These are phyloP conservation scores for Dendrocalamus sinicus DNA, from an alignment of 176 grass and related monocot species.

Conservation along the genomic window DNA sequence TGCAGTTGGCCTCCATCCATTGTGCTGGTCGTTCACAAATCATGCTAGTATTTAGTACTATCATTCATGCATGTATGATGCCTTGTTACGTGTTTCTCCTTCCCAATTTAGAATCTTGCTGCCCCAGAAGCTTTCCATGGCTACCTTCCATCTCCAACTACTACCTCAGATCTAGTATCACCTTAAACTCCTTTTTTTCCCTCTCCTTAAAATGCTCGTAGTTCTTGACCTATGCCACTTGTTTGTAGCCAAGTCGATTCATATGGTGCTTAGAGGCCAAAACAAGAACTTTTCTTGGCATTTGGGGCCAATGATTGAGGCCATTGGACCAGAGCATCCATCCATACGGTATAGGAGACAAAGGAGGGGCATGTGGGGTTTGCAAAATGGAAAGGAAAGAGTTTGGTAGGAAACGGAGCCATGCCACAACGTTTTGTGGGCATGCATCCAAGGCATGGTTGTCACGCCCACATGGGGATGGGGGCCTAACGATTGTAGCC, in stretches of 20 bases:
- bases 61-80: background rate
- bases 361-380: conserved; percentile 48
- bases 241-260: conserved; percentile 25
- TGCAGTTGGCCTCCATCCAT: conserved; percentile 20
- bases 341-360: conserved; percentile 24
- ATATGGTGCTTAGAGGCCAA: conserved; percentile 38
- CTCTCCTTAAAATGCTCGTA: background rate
- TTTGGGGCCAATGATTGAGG: conserved; percentile 51
- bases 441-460: conserved; percentile 49
- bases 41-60: conserved; percentile 21
- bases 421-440: conserved; percentile 48
- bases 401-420: conserved; percentile 47
- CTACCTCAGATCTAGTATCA: conserved; percentile 35
- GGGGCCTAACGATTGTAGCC: conserved; percentile 45
- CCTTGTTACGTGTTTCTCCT: conserved; percentile 15
- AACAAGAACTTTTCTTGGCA: background rate
- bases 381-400: conserved; percentile 16
- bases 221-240: conserved; percentile 9
- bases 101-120: conserved; percentile 42
- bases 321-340: conserved; percentile 31
- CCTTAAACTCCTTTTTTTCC: background rate
- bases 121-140: conserved; percentile 3
- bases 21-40: conserved; percentile 26
- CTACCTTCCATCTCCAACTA: conserved; percentile 34
- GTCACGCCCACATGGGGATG: conserved; percentile 55